Evolutionary conservation across 306 rosid genomes (phyloP), one percentile per base, ranked within the genome.

Genomic region (Amphicarpaea edgeworthii): DNA sequence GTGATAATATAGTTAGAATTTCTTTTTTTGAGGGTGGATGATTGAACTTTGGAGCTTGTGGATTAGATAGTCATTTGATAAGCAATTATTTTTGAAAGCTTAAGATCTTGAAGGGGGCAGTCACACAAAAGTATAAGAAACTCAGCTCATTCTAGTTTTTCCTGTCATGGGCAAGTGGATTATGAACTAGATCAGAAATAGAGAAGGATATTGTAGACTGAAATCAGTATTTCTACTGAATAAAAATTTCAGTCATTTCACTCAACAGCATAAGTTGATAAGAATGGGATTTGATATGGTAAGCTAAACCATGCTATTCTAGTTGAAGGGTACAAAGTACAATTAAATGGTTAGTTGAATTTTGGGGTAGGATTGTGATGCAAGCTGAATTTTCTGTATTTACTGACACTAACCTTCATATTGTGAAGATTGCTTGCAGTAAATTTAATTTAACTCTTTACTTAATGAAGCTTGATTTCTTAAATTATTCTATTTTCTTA

Each of bases 401-500:
- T 61, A 19, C 19, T 34, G 15, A 74, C 51, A 53, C 64, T 28
- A 45, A 34, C 79, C 57, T 55, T 62, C 69, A 51, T 34, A 32
- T 76, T 77, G 32, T 15, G 15, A 41, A 58, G 32, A 71, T 37
- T 72, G 51, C 5, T 30, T 47, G 60, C 46, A 28, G 37, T 40
- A 32, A 50, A 51, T 43, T 42, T 50, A 50, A 51, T 43, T 42
- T 50, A 23, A 5, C 19, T 68, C 30, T 32, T 62, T 41, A 24
- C 62, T 64, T 73, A 21, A 45, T n/a, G 12, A 79, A 75, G 17
- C 20, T 75, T 21, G 49, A 70, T 68, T 42, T 77, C 60, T 68
- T 77, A 55, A 73, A 41, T 58, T 70, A 65, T 45, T 70, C 57
- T 67, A 59, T 60, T 75, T 75, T 58, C 21, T 42, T 50, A 37